Evolutionary conservation across 805 yeast species (phyloP).

Genomic region (Saccharomycopsis sp.): DNA sequence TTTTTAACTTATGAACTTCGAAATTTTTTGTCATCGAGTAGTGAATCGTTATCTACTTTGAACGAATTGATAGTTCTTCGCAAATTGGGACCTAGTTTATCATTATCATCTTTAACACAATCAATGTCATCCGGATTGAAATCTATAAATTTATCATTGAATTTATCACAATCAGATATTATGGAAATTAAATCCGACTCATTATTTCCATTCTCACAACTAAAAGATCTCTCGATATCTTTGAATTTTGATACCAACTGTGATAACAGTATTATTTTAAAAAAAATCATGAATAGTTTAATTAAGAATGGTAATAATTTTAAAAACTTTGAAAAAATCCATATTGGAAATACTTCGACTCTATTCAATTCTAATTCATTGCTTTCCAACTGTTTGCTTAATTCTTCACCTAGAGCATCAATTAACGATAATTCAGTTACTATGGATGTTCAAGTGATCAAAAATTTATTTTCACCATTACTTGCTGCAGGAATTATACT

Average conservation of each 20-base stretch:
- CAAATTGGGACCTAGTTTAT: too few relatives aligned
- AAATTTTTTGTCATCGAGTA: too few relatives aligned
- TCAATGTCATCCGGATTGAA: too few relatives aligned
- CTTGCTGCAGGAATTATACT: background rate
- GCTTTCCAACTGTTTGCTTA: slow-evolving; percentile 7
- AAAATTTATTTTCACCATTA: slow-evolving; percentile 8
- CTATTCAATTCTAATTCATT: slow-evolving; percentile 6
- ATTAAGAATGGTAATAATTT: slow-evolving; percentile 7
- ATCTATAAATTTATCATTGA: background rate
- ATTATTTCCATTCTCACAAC: slow-evolving; percentile 3
- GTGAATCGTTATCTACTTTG: too few relatives aligned
- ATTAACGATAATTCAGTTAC: background rate
- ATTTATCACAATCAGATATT: background rate
- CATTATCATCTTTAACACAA: too few relatives aligned
- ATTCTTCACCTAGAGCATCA: background rate
- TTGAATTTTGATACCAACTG: slow-evolving; percentile 10
- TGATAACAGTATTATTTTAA: slow-evolving; percentile 7
- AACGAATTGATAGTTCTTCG: too few relatives aligned
- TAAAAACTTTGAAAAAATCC: background rate
- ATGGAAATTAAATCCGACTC: too few relatives aligned
- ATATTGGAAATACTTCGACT: slow-evolving; percentile 6
- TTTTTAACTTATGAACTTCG: slow-evolving; percentile 10
- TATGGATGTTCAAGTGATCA: slow-evolving; percentile 7
- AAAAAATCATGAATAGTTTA: slow-evolving; percentile 8
- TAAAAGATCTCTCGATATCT: slow-evolving; percentile 5